These are phyloP conservation scores for Neurospora tetraspora DNA, from an alignment of 495 filamentous ascomycete genomes.

Conservation along the genomic window DNA sequence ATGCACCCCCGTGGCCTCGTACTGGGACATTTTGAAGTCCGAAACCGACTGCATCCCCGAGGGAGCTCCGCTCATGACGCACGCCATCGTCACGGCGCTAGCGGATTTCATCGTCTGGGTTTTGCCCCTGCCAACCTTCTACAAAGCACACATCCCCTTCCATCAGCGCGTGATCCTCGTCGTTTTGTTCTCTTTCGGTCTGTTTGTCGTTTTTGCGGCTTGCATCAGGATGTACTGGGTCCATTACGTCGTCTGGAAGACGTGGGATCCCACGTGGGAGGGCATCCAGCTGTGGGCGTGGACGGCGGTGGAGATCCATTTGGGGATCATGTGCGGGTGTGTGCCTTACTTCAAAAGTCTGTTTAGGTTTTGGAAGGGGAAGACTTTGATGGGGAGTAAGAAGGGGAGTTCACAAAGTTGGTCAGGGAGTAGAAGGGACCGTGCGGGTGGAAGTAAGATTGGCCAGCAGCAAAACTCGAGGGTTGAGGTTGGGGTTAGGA, in stretches of 20 bases:
- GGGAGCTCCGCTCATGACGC: conserved; percentile 13
- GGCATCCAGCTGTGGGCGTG: conserved; percentile 30
- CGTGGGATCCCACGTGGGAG: conserved; percentile 28
- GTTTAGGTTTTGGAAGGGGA: conserved; percentile 11
- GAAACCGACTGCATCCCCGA: conserved; percentile 17
- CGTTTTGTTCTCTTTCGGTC: conserved; percentile 15
- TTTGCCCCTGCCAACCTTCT: conserved; percentile 30
- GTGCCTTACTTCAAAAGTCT: conserved; percentile 29
- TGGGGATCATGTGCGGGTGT: conserved; percentile 31
- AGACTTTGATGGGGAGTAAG: neutral
- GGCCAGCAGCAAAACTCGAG: neutral
- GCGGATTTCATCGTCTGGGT: conserved; percentile 32
- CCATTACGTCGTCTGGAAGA: conserved; percentile 15
- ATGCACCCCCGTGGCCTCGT: conserved; percentile 21
- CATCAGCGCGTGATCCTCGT: conserved; percentile 16
- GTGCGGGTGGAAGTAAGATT: too few relatives aligned
- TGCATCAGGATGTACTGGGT: conserved; percentile 18
- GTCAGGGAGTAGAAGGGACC: too few relatives aligned
- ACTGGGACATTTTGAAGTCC: conserved; percentile 21
- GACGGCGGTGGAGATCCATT: conserved; percentile 32
- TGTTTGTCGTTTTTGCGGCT: conserved; percentile 15
- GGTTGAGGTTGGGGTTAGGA: neutral
- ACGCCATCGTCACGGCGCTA: conserved; percentile 22
- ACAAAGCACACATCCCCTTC: conserved; percentile 15
- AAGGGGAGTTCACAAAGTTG: neutral